Base-by-base conservation (phyloP, 2,329 filamentous ascomycete species). In the Leptographium radiaticola region DNA sequence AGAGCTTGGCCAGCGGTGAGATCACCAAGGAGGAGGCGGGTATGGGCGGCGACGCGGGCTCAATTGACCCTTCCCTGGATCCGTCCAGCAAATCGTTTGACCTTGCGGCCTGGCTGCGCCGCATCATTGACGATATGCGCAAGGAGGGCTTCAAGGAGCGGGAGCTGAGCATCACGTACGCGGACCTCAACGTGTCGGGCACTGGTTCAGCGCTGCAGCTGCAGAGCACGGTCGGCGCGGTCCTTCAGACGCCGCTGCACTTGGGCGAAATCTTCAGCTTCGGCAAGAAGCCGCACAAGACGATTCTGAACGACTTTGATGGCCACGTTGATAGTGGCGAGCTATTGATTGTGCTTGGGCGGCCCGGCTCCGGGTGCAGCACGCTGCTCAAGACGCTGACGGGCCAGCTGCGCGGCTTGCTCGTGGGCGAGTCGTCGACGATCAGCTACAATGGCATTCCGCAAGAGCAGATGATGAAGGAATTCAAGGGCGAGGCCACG, bases 191-290 rank as follows among this genome's bases (percentile, higher is more conserved):
- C 55, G 80, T 86, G 5, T 79, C 82, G 61, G 83, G 84, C 44
- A 87, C 76, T 59, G 83, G 83, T 34, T 76, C 75, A 36, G 72
- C 79, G 1, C 84, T 83, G 1, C 83, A 87, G 64, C 86, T 83
- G 65, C 84, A 88, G 64, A 80, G 80, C 66, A 76, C 82, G 57
- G 79, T 85, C 42, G 71, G 68, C 55, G 83, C 83, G 57, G 78
- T 75, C 69, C 65, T 84, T 5, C 74, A 77, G 47, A 60, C 67
- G 0, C 67, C 68, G 1, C 68, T 70, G 12, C 54, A 72, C 18
- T 60, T 69, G 1, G 71, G 74, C 55, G 69, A 75, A 60, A 57
- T 80, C 1, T 63, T 84, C 20, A 39, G 0, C 77, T 83, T 31
- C 13, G 16, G 20, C 0, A 66, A 84, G 25, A 78, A 77, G 57